A percentile compares a stretch with the other conserved stretches of the same genome.
These are phyloP conservation scores for Ophiostoma sp. DNA, from an alignment of 2,329 filamentous ascomycete species.

Conservation along the genomic window DNA sequence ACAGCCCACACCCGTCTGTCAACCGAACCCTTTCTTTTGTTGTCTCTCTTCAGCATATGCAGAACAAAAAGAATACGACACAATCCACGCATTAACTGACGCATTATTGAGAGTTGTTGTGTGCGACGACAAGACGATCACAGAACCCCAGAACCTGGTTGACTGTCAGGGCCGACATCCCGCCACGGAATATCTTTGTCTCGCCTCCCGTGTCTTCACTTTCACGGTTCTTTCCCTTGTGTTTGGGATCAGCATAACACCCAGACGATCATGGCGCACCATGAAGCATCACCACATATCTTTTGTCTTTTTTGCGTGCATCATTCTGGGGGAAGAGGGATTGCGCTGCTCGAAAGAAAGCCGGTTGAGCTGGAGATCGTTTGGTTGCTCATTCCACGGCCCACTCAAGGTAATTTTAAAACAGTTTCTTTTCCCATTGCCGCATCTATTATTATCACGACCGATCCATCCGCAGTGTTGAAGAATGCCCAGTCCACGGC, in stretches of 20 bases:
- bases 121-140: not conserved
- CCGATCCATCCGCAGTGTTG: not conserved
- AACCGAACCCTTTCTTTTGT: not conserved
- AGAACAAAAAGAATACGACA: not conserved
- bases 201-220: not conserved
- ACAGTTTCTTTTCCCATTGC: not conserved
- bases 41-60: not conserved
- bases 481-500: not conserved
- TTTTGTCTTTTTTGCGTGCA: not conserved
- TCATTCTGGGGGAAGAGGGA: not conserved
- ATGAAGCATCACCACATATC: not conserved
- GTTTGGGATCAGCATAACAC: conserved; percentile 20
- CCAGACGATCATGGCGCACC: not conserved
- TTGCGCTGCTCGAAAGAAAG: not conserved
- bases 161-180: not conserved
- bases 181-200: not conserved
- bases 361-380: not conserved
- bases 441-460: not conserved
- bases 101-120: not conserved
- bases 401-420: not conserved
- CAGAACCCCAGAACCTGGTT: conserved; percentile 14
- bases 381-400: not conserved
- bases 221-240: not conserved
- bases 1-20: not conserved
- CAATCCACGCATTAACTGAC: not conserved